These are phyloP conservation scores for Sphagnurus paluster DNA, from an alignment of 1,284 basidiomycete genomes.

Conservation along the genomic window DNA sequence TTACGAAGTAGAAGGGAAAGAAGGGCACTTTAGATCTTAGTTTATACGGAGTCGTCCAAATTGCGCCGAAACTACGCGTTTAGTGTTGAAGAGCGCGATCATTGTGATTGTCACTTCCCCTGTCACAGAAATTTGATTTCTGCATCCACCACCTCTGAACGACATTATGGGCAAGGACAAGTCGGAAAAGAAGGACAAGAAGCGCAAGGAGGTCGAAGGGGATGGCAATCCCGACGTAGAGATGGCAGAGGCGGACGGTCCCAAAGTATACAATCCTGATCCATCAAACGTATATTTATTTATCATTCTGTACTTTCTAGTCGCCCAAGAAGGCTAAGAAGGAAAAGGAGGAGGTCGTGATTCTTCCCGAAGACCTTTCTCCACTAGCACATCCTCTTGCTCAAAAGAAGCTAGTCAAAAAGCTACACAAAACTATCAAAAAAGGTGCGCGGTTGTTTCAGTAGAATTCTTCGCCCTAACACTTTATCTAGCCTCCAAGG, in stretches of 20 bases:
- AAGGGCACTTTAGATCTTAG: slow-evolving; percentile 1
- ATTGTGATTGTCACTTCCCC: slow-evolving; percentile 17
- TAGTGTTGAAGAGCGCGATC: not conserved
- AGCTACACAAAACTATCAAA: slow-evolving; percentile 91
- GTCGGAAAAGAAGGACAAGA: slow-evolving; percentile 68
- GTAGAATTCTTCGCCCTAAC: slow-evolving; percentile 2
- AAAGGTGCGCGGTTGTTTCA: slow-evolving; percentile 57
- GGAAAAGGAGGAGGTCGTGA: slow-evolving; percentile 64
- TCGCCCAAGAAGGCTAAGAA: slow-evolving; percentile 56
- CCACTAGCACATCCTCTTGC: slow-evolving; percentile 91
- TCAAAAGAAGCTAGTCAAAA: slow-evolving; percentile 89
- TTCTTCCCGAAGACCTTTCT: slow-evolving; percentile 81
- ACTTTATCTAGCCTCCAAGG: slow-evolving; percentile 74
- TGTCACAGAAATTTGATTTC: slow-evolving; percentile 24
- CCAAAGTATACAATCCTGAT: slow-evolving; percentile 36
- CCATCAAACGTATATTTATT: slow-evolving; percentile 4
- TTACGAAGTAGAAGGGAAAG: slow-evolving; percentile 22
- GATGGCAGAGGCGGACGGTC: slow-evolving; percentile 47
- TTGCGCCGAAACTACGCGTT: not conserved
- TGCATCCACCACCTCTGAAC: slow-evolving; percentile 4
- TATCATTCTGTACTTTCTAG: slow-evolving; percentile 28
- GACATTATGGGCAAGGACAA: slow-evolving; percentile 65
- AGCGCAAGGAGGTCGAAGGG: slow-evolving; percentile 48
- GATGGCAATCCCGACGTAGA: slow-evolving; percentile 47
- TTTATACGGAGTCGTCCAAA: not conserved